phyloP scores from a whole-genome alignment of 2,329 filamentous ascomycete species.

The Calonectria pauciramosa region DNA sequence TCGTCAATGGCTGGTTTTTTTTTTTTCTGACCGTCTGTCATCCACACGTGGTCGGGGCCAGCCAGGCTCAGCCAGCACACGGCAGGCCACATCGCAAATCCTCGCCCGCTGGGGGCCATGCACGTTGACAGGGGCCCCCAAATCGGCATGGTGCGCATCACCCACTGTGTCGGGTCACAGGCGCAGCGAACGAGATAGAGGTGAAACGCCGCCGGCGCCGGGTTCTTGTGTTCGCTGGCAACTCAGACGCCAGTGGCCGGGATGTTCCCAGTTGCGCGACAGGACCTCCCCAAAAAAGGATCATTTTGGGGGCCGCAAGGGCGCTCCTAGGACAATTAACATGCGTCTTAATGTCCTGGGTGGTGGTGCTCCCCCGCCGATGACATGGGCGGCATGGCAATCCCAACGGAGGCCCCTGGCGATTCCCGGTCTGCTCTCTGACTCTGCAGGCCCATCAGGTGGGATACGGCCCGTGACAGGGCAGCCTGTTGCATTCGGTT shows the following conservation, averaged over 20 bases:
- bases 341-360: slow-evolving; percentile 17
- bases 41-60: slow-evolving; percentile 43
- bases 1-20: background rate
- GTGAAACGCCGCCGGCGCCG: slow-evolving; percentile 35
- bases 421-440: slow-evolving; percentile 13
- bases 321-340: slow-evolving; percentile 23
- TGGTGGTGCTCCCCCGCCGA: background rate
- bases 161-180: slow-evolving; percentile 47
- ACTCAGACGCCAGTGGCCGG: slow-evolving; percentile 12
- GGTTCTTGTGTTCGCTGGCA: slow-evolving; percentile 21
- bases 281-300: slow-evolving; percentile 7
- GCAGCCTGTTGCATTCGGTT: slow-evolving; percentile 24
- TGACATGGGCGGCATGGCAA: slow-evolving; percentile 14
- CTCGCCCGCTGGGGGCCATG: slow-evolving; percentile 25
- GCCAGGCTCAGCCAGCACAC: slow-evolving; percentile 24
- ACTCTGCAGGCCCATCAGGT: slow-evolving; percentile 15
- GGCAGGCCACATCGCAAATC: slow-evolving; percentile 32
- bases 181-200: slow-evolving; percentile 32
- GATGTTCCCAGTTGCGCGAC: slow-evolving; percentile 5
- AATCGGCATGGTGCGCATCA: slow-evolving; percentile 48
- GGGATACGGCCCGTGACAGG: slow-evolving; percentile 31
- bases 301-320: slow-evolving; percentile 14
- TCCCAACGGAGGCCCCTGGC: slow-evolving; percentile 22
- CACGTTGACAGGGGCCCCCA: slow-evolving; percentile 35
- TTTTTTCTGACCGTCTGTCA: slow-evolving; percentile 22